Percentiles rank a stretch among this genome's conserved stretches.
Conservation (phyloP, 805 yeast genomes). For the Candida krabiensis region DNA sequence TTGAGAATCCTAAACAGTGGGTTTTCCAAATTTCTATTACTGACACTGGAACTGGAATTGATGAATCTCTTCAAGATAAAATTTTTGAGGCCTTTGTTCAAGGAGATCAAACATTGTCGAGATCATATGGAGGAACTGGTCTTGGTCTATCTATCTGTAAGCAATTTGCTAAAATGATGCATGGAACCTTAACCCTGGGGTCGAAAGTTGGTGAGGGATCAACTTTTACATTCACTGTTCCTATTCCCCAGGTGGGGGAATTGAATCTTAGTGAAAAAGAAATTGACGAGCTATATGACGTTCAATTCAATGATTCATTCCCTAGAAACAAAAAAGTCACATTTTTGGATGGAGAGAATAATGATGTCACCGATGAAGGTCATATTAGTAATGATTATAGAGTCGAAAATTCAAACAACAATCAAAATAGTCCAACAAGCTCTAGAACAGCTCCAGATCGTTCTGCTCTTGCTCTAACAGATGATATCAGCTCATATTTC, state of each 20-base stretch:
- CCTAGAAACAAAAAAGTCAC: constrained; percentile 52
- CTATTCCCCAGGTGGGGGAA: constrained; percentile 66
- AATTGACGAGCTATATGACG: constrained; percentile 52
- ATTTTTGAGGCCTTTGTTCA: constrained; percentile 97
- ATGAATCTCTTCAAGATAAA: constrained; percentile 71
- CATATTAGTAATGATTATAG: not conserved
- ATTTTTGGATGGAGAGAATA: constrained; percentile 29
- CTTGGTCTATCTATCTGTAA: constrained; percentile 86
- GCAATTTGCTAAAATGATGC: constrained; percentile 89
- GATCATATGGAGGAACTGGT: constrained; percentile 96
- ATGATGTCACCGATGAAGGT: constrained; percentile 1
- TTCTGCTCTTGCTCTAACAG: constrained; percentile 6
- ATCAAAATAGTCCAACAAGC: not conserved
- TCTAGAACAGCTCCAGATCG: not conserved
- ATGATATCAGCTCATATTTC: constrained; percentile 24
- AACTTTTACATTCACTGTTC: constrained; percentile 77
- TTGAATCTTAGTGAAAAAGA: constrained; percentile 33
- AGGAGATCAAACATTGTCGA: constrained; percentile 90
- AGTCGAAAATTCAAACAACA: not conserved
- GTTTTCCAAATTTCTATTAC: constrained; percentile 69
- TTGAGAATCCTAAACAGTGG: constrained; percentile 43
- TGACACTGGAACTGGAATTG: constrained; percentile 96
- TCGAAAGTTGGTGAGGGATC: constrained; percentile 83
- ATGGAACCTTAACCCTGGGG: constrained; percentile 69
- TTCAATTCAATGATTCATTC: constrained; percentile 61